phyloP scores from a whole-genome alignment of 1,284 basidiomycete species.

The Leccinum variabile region DNA sequence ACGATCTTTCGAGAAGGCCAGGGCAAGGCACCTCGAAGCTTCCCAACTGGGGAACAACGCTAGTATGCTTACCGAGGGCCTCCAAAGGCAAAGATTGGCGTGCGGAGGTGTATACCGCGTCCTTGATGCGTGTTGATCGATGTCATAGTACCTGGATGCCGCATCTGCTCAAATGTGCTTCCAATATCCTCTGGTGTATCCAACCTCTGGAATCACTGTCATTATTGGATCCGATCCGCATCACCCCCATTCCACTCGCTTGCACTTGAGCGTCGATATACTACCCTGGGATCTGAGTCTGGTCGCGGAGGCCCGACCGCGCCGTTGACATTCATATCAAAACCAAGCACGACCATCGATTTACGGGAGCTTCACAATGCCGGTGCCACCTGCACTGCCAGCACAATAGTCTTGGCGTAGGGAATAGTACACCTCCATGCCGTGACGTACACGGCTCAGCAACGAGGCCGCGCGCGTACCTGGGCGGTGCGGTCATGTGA shows the following conservation, averaged over 20 bases:
- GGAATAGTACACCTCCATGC: slow-evolving; percentile 8
- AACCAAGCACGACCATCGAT: not conserved
- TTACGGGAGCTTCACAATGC: not conserved
- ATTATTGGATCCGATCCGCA: not conserved
- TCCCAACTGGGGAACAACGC: not conserved
- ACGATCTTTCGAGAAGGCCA: slow-evolving; percentile 3
- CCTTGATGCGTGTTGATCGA: slow-evolving; percentile 14
- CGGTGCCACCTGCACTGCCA: not conserved
- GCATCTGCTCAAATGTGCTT: not conserved
- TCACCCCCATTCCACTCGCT: not conserved
- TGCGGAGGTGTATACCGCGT: slow-evolving; percentile 10
- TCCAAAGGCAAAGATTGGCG: slow-evolving; percentile 21
- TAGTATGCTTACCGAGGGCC: slow-evolving; percentile 2
- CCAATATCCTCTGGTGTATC: too few species aligned
- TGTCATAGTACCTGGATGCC: not conserved
- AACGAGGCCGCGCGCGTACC: slow-evolving; percentile 14
- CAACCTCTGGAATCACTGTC: not conserved
- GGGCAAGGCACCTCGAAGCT: slow-evolving; percentile 9
- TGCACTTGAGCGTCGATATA: not conserved
- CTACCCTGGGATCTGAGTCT: not conserved
- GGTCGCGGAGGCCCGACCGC: not conserved
- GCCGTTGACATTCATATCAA: not conserved
- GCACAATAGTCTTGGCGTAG: not conserved
- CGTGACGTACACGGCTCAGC: slow-evolving; percentile 9
- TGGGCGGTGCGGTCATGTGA: slow-evolving; percentile 12